Evolutionary conservation across 768 basidiomycete genomes (phyloP), one percentile per base, ranked within the genome.

Genomic region (Cystobasidium tubakii): DNA sequence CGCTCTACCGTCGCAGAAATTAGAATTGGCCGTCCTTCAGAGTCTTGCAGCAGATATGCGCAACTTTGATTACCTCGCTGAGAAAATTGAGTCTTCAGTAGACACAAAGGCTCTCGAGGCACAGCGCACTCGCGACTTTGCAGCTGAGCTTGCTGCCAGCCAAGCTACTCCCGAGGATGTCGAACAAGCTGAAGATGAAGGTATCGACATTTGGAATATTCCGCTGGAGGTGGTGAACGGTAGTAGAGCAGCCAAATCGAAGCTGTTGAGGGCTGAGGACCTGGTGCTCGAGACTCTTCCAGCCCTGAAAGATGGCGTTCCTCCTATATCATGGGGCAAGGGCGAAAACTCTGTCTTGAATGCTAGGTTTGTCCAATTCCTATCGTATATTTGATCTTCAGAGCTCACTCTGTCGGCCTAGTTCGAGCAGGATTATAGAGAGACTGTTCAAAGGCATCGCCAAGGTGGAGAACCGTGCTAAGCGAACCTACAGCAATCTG

Each of bases 151-250:
- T 19, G 50, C 54, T 12, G 54, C 54, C 4, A 60, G 57, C n/a
- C 53, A 71, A 36, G 21, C 54, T 57, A 23, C 31, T 21, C 4
- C 66, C 39, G 66, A 36, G 31, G 44, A 46, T 44, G 55, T 71
- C 13, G 53, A 55, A 27, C 33, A 55, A 21, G 44, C 25, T 1
- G 69, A 55, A 62, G 69, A 71, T 9, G 60, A 72, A 62, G 62
- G 34, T 10, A 42, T 73, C 66, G 63, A 63, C 29, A 21, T 46
- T n/a, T 73, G 72, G 64, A 74, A 74, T 42, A 69, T 74, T 6
- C 64, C 66, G 1, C 34, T 74, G 10, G 64, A 55, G n/a, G 66
- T 63, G 9, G 15, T 74, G 10, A 50, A 34, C 1, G 70, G 63
- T 7, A n/a, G n/a, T n/a, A 66, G 73, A 44, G 69, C 27, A n/a